Evolutionary conservation across 176 grass and related monocot genomes (phyloP).

Genomic region (Thinopyrum elongatum): DNA sequence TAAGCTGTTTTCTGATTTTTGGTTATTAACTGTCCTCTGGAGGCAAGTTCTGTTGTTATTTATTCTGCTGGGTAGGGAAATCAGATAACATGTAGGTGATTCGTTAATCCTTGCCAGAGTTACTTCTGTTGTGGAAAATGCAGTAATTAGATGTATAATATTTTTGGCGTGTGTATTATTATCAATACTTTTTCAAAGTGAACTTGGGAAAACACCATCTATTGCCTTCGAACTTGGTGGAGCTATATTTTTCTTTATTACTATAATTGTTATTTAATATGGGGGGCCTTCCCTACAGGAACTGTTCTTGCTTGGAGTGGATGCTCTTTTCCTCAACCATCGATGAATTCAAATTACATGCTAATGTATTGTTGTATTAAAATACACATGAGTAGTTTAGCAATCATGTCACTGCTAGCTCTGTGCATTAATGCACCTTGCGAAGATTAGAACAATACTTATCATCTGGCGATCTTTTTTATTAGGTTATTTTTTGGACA

Average conservation of each 20-base stretch:
- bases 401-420: not conserved
- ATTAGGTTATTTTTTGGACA: not conserved
- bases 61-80: not conserved
- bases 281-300: not conserved
- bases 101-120: not conserved
- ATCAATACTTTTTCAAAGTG: not conserved
- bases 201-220: not conserved
- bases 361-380: not conserved
- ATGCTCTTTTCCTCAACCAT: not conserved
- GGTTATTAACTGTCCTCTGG: constrained; percentile 8
- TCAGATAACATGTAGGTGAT: not conserved
- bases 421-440: not conserved
- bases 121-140: constrained; percentile 2
- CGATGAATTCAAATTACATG: not conserved
- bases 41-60: not conserved
- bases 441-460: not conserved
- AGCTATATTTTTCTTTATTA: too few relatives aligned
- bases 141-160: not conserved
- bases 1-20: constrained; percentile 31
- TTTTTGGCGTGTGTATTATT: not conserved
- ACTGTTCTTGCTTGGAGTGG: not conserved
- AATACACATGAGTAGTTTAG: not conserved
- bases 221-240: not conserved
- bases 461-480: not conserved
- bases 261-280: too few relatives aligned